Percentiles rank a stretch among this genome's conserved stretches.
These are phyloP conservation scores for Rhizophagus prolifer DNA, from an alignment of 192 early-diverging fungal species.

Conservation along the genomic window DNA sequence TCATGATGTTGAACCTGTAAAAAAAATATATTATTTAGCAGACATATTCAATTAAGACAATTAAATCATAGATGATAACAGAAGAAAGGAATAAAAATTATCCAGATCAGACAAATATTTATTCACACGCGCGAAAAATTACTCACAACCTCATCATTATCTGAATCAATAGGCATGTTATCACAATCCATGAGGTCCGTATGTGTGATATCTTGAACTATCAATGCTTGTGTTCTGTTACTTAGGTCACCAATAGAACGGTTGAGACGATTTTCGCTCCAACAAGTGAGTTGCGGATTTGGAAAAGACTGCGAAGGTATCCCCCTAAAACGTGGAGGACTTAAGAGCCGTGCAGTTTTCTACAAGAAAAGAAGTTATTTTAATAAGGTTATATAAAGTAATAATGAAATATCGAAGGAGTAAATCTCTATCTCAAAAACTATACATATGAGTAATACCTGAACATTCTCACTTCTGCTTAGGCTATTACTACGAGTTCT, in stretches of 20 bases:
- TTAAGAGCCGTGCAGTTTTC: slow-evolving; percentile 15
- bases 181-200: slow-evolving; percentile 22
- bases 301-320: not conserved
- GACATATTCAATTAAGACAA: not conserved
- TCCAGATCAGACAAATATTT: not conserved
- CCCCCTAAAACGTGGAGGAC: slow-evolving; percentile 1
- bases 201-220: not conserved
- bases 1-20: slow-evolving; percentile 5
- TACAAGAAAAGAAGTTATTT: not conserved
- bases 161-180: not conserved
- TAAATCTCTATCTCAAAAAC: not conserved
- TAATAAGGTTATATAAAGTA: not conserved
- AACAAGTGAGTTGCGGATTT: not conserved
- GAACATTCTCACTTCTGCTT: not conserved
- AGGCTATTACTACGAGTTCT: slow-evolving; percentile 13
- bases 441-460: not conserved
- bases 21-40: not conserved
- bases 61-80: not conserved
- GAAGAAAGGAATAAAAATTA: not conserved
- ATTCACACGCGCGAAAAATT: not conserved
- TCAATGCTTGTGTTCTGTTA: not conserved
- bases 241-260: not conserved
- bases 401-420: not conserved
- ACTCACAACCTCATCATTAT: not conserved
- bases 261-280: not conserved